Base-by-base conservation (phyloP, 139 green algal species). In the Diplosphaera chodatii region DNA sequence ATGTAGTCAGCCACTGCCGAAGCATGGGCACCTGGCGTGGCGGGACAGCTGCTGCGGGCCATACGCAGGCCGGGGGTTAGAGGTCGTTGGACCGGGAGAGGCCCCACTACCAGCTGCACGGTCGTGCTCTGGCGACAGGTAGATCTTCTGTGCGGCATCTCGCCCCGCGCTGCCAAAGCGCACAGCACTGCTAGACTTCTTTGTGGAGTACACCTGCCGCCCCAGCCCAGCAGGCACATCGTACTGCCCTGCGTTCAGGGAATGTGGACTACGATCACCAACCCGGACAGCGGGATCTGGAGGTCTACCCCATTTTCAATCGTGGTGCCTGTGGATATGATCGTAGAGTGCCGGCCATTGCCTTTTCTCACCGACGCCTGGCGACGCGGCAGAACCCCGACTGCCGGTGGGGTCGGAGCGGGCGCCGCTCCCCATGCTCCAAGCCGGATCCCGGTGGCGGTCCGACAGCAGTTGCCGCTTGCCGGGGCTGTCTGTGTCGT, bases 201-300 rank as follows among this genome's bases (percentile, higher is more conserved):
- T 73, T 3, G 72, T 80, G 66, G 68, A 78, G 41, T 65, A 41
- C 3, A 40, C 31, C 34, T 78, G 75, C 32, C 34, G 41, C 32
- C 79, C 79, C 22, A 77, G 63, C 32, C 69, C 64, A 33, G 22
- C 59, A 22, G 73, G 66, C 31, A 67, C 56, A n/a, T 68, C 63
- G 77, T 85, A 85, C 40, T 77, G 66, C 10, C 80, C 76, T 30
- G 73, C 40, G n/a, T n/a, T n/a, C n/a, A n/a, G n/a, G n/a, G n/a
- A n/a, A n/a, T n/a, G n/a, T n/a, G n/a, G n/a, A n/a, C n/a, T n/a
- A n/a, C n/a, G n/a, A n/a, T n/a, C n/a, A n/a, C n/a, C n/a, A n/a
- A n/a, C n/a, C n/a, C n/a, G n/a, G n/a, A n/a, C n/a, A n/a, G n/a
- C n/a, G n/a, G n/a, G n/a, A n/a, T n/a, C n/a, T n/a, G n/a, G n/a